Base-by-base conservation (phyloP, 192 early-diverging fungal species). In the Coemansia sp. region DNA sequence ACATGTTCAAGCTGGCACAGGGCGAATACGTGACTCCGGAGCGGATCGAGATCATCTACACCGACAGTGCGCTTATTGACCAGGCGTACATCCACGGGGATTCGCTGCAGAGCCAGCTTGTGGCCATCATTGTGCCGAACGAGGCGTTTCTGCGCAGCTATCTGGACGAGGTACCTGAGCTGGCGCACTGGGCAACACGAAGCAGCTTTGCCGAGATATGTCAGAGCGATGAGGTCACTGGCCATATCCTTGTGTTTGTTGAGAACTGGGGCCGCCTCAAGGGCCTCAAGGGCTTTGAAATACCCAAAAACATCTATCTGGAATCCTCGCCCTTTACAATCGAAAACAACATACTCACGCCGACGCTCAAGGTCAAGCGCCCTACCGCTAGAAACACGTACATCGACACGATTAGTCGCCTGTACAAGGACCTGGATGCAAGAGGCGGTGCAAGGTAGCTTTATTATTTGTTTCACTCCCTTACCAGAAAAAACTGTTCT, bases 1-100 rank as follows among this genome's bases (percentile, higher is more conserved):
- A 92, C 50, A 88, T 94, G 44, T 91, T 94, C 78, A 92, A 93
- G 75, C 82, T 91, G 41, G 66, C 85, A 0, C 86, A 91, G 50
- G 84, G 87, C 68, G 89, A 91, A 60, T 91, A 92, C 59, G 83
- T 92, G 20, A 87, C 92, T 0, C 91, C 90, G 8, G 95, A 97
- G 66, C 91, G 90, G 67, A 86, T 94, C 56, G 94, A 94, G 68
- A 83, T 85, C 42, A 65, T 89, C 23, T 83, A 82, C 78, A 59
- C 65, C 29, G 72, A 83, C 68, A 52, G 69, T 64, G 59, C 86
- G 29, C 38, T 90, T 48, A 70, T 95, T 28, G 83, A 83, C 29
- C 91, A 94, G 60, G 62, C 84, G 15, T 88, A 85, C 55, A 64
- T 95, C 9, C 84, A 94, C 53, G 94, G 94, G 27, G 90, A 95